These are phyloP conservation scores for Tetrahymena elliotti DNA, from an alignment of 73 alveolate species.

Conservation along the genomic window DNA sequence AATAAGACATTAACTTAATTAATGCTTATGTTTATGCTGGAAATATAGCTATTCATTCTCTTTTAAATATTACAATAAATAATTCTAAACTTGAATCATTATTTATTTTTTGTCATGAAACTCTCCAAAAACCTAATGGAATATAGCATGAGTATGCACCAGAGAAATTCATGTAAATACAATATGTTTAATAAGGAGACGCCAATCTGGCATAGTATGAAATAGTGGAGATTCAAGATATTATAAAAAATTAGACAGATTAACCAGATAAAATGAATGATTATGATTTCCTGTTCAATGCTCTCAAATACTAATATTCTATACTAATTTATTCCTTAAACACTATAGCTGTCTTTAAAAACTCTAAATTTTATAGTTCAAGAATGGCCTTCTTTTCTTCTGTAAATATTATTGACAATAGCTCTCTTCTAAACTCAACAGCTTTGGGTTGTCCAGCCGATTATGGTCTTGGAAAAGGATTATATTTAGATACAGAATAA, in stretches of 20 bases:
- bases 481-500: neutral
- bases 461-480: neutral
- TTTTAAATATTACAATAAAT: neutral
- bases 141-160: neutral
- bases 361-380: neutral
- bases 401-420: neutral
- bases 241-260: too few relatives aligned
- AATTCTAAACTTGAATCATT: neutral
- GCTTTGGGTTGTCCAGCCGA: neutral
- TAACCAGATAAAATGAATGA: neutral
- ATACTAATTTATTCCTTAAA: neutral
- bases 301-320: neutral
- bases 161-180: neutral
- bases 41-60: neutral
- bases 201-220: neutral
- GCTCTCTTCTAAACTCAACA: neutral
- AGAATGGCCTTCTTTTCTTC: neutral
- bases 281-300: neutral
- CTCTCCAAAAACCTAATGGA: neutral
- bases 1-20: neutral
- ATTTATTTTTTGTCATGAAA: neutral
- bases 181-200: neutral
- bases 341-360: neutral
- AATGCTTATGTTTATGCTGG: neutral
- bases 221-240: neutral